A percentile compares a stretch with the other conserved stretches of the same genome.
Evolutionary conservation across 2,329 filamentous ascomycete genomes (phyloP).

Genomic region (Botrytis paeoniae): DNA sequence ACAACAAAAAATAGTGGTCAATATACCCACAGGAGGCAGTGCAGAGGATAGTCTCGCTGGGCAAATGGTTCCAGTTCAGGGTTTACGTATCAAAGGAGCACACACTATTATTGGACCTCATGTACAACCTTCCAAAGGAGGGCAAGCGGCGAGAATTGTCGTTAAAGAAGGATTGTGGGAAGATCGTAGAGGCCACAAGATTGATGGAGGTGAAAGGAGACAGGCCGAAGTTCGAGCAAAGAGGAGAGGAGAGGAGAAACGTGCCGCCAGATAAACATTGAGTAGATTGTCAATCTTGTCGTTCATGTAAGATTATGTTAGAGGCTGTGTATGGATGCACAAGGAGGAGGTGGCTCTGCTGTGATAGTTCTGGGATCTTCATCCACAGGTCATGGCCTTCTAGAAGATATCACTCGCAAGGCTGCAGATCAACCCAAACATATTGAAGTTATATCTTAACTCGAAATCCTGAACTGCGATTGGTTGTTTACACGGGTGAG

Average conservation of each 20-base stretch:
- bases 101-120: slow-evolving; percentile 73
- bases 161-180: slow-evolving; percentile 93
- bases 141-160: slow-evolving; percentile 61
- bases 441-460: slow-evolving; percentile 8
- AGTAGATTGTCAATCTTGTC: slow-evolving; percentile 18
- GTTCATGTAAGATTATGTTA: slow-evolving; percentile 33
- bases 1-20: slow-evolving; percentile 55
- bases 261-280: slow-evolving; percentile 43
- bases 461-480: neutral
- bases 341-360: slow-evolving; percentile 15
- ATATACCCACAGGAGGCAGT: slow-evolving; percentile 48
- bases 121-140: slow-evolving; percentile 65
- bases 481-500: neutral
- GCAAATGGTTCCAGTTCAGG: slow-evolving; percentile 53
- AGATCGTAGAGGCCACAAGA: slow-evolving; percentile 78
- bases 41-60: slow-evolving; percentile 37
- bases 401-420: slow-evolving; percentile 1
- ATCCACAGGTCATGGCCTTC: slow-evolving; percentile 3
- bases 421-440: slow-evolving; percentile 4
- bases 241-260: slow-evolving; percentile 68
- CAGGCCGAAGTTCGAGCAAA: slow-evolving; percentile 83
- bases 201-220: slow-evolving; percentile 93
- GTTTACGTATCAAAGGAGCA: slow-evolving; percentile 66
- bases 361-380: slow-evolving; percentile 12
- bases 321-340: slow-evolving; percentile 27